Percentiles rank a stretch among this genome's conserved stretches.
Conservation (phyloP, 1,284 basidiomycete genomes). For the Heterobasidion parviporum region DNA sequence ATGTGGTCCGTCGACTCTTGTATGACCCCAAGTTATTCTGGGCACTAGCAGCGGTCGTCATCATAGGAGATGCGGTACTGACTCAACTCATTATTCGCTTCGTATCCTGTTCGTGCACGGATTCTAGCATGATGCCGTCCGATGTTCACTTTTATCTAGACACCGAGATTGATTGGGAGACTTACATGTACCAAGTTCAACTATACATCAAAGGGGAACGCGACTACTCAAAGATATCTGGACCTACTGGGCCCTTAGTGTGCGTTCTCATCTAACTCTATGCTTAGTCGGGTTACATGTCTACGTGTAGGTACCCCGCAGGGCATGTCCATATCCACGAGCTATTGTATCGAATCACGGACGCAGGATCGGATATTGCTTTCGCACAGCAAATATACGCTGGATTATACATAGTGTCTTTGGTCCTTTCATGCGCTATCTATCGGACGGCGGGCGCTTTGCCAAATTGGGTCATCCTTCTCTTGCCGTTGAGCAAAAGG, state of each 20-base stretch:
- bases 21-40: constrained; percentile 60
- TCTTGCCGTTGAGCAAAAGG: constrained; percentile 84
- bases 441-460: constrained; percentile 56
- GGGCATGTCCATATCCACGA: constrained; percentile 86
- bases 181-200: constrained; percentile 84
- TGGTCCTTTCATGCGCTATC: constrained; percentile 59
- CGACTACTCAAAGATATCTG: constrained; percentile 79
- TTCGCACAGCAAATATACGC: constrained; percentile 78
- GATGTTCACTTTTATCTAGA: constrained; percentile 38
- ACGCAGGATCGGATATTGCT: constrained; percentile 52
- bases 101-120: constrained; percentile 60
- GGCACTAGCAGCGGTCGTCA: constrained; percentile 50
- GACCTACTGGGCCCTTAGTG: constrained; percentile 94
- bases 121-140: neutral
- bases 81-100: constrained; percentile 73
- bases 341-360: constrained; percentile 60
- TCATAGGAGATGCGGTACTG: constrained; percentile 67
- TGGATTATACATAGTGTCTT: constrained; percentile 59
- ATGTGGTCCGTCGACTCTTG: constrained; percentile 31
- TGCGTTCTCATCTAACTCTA: constrained; percentile 25
- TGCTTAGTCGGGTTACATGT: constrained; percentile 1
- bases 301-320: constrained; percentile 76
- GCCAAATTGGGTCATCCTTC: constrained; percentile 75
- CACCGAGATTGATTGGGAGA: constrained; percentile 98
- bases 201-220: constrained; percentile 78